These are phyloP conservation scores for Nemania sp. DNA, from an alignment of 2,329 filamentous ascomycete species.

Conservation along the genomic window DNA sequence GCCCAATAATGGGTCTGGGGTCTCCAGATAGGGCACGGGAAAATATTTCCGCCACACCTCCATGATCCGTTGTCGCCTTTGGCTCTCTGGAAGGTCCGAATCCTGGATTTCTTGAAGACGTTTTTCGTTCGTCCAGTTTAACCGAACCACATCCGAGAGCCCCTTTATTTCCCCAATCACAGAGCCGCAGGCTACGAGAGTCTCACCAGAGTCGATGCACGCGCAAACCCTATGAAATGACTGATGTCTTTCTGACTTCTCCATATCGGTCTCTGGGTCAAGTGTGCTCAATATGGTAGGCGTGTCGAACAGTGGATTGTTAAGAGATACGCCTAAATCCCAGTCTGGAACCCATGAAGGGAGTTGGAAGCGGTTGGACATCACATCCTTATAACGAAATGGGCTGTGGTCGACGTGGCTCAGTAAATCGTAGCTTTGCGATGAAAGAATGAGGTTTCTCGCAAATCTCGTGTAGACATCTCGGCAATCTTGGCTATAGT, in stretches of 20 bases:
- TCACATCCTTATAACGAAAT: background rate
- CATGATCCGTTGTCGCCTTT: background rate
- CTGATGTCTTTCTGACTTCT: background rate
- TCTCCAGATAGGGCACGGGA: too few relatives aligned
- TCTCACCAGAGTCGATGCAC: background rate
- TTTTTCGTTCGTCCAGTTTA: background rate
- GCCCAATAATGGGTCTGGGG: too few relatives aligned
- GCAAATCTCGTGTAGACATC: conserved; percentile 9
- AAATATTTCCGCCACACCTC: background rate
- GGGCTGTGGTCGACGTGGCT: background rate
- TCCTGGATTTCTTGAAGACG: background rate
- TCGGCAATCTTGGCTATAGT: conserved; percentile 1
- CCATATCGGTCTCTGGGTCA: too few relatives aligned
- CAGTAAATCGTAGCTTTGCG: conserved; percentile 6
- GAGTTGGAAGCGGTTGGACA: background rate
- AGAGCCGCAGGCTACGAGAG: background rate
- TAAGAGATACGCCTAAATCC: background rate
- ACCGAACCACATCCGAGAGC: background rate
- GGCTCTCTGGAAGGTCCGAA: background rate
- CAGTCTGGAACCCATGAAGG: background rate
- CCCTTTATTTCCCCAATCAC: background rate
- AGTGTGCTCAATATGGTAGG: conserved; percentile 11
- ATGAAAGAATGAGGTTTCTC: background rate
- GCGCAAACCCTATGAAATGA: background rate
- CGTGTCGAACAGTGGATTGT: background rate